Conservation (phyloP, 2,329 filamentous ascomycete genomes). For the Aspergillus proliferans region DNA sequence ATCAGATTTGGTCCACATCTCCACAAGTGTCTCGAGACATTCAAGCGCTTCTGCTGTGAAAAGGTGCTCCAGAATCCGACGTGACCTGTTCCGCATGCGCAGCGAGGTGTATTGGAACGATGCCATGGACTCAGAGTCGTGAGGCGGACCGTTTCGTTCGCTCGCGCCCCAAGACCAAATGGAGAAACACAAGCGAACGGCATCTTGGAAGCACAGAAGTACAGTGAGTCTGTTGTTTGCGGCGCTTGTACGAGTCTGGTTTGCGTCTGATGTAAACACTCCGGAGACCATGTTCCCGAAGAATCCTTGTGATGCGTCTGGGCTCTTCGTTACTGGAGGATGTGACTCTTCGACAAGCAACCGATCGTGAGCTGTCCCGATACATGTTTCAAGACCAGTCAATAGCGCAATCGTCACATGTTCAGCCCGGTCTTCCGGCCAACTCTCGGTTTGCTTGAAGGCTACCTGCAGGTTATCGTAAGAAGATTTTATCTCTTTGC, state of each 20-base stretch:
- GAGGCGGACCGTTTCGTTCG: constrained; percentile 36
- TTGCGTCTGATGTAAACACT: constrained; percentile 73
- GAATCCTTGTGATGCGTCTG: constrained; percentile 77
- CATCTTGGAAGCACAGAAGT: constrained; percentile 92
- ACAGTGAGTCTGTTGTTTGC: constrained; percentile 92
- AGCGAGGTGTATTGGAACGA: constrained; percentile 89
- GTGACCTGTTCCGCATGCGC: constrained; percentile 81
- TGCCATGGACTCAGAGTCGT: constrained; percentile 63
- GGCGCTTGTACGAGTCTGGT: constrained; percentile 71
- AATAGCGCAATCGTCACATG: constrained; percentile 63
- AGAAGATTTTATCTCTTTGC: constrained; percentile 64
- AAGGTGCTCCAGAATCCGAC: constrained; percentile 83
- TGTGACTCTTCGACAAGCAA: constrained; percentile 70
- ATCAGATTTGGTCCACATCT: constrained; percentile 64
- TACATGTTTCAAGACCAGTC: constrained; percentile 85
- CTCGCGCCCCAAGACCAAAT: constrained; percentile 90
- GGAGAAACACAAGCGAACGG: constrained; percentile 80
- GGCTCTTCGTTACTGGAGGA: constrained; percentile 63
- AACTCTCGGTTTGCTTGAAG: constrained; percentile 37
- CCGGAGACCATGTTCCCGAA: constrained; percentile 93
- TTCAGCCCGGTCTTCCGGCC: constrained; percentile 51
- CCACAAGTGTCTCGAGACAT: constrained; percentile 84
- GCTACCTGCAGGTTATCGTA: constrained; percentile 62
- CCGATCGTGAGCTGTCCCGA: constrained; percentile 80
- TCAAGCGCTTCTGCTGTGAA: constrained; percentile 89